These are phyloP conservation scores for Hemileccinum rubropunctum DNA, from an alignment of 768 basidiomycete species.

Conservation along the genomic window DNA sequence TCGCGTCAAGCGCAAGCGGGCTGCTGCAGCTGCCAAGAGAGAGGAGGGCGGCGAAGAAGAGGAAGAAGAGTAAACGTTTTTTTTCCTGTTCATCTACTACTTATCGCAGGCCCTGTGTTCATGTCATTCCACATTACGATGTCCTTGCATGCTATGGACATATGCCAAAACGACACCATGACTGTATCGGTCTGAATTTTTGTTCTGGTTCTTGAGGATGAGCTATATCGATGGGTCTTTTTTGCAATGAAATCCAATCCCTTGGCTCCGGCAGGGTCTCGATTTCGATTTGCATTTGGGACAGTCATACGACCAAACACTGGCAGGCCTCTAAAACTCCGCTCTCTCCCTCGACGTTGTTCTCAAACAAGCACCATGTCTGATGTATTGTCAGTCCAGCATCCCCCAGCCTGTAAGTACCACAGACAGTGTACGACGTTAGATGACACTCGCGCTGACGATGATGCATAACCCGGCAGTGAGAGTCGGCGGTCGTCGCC, in stretches of 20 bases:
- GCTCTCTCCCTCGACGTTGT: constrained; percentile 1
- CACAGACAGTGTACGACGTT: background rate
- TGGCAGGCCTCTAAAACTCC: constrained; percentile 12
- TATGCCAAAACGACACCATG: constrained; percentile 28
- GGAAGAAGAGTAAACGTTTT: constrained; percentile 70
- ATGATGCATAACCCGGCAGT: constrained; percentile 16
- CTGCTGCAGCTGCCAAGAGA: constrained; percentile 87
- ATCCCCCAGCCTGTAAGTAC: constrained; percentile 49
- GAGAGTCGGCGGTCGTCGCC: constrained; percentile 50
- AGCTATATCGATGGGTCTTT: no score
- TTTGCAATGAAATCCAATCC: no score
- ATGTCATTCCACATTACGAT: constrained; percentile 24
- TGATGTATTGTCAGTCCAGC: constrained; percentile 32
- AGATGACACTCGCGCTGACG: no score
- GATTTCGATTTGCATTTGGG: no score
- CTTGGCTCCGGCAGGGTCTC: no score
- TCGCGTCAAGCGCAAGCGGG: constrained; percentile 99
- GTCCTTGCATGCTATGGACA: constrained; percentile 32
- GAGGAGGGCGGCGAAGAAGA: constrained; percentile 88
- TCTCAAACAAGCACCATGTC: constrained; percentile 21
- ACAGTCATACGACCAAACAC: constrained; percentile 6
- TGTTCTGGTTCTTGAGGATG: background rate
- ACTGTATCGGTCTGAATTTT: constrained; percentile 10
- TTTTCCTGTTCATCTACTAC: constrained; percentile 20
- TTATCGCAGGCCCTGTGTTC: constrained; percentile 28